Base-by-base conservation (phyloP, 2,329 filamentous ascomycete species). In the Neophaeococcomyces mojaviensis region DNA sequence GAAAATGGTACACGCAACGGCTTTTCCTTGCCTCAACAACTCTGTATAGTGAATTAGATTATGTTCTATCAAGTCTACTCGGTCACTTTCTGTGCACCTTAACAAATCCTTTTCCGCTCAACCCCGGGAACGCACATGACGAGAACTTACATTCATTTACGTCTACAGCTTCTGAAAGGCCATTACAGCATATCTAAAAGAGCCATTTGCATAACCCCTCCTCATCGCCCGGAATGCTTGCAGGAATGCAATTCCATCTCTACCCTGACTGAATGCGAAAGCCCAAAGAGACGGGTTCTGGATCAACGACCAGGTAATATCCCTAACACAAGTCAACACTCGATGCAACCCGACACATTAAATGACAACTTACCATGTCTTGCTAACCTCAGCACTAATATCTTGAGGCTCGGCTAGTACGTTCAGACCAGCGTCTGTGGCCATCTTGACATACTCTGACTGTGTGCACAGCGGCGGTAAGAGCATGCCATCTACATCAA, bases 161-260 rank as follows among this genome's bases (percentile, higher is more conserved):
- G 33, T 5, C 18, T 9, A 16, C 26, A 16, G 39, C 44, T 78
- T 79, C 54, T 69, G 61, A 54, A 80, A 79, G 12, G 68, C 69
- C 68, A 80, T 76, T 9, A 80, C 73, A 15, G 74, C 74, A 55
- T 80, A 81, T 31, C 71, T 65, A 58, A 81, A 80, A 7, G 68
- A 74, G 4, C 74, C 76, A 48, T 79, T 78, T 0, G 71, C 71
- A 55, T 79, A 80, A 0, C 77, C 77, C 48, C 77, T 66, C 50
- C 76, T 66, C 77, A 80, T 80, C 5, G 77, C 76, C 13, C 76
- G 68, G 62, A 81, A 81, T 1, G 77, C 73, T 58, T 80, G 76
- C 47, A 81, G 60, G 52, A 80, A 81, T 3, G 77, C 75, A 34
- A 81, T 70, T 2, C 76, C 77, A 51, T 81, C 77, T 40, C 77